A percentile compares a stretch with the other conserved stretches of the same genome.
These are phyloP conservation scores for Botrytis elliptica DNA, from an alignment of 2,329 filamentous ascomycete genomes.

Conservation along the genomic window DNA sequence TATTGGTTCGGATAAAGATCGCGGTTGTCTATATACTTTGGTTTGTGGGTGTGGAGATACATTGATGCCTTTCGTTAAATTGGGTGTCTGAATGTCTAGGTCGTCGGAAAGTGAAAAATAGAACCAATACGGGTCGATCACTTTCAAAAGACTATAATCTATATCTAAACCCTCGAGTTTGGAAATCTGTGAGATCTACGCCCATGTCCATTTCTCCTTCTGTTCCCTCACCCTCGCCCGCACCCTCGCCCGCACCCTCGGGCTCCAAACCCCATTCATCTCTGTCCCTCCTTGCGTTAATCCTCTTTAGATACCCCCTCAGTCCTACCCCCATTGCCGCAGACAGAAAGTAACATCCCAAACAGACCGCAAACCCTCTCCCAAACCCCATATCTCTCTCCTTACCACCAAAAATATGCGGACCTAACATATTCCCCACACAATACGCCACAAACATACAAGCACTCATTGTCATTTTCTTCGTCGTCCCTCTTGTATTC, in stretches of 20 bases:
- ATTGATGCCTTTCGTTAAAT: not conserved
- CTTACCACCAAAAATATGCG: conserved; percentile 28
- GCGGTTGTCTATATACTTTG: not conserved
- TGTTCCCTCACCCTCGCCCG: too few relatives aligned
- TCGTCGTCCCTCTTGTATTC: conserved; percentile 38
- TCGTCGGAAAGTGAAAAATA: not conserved
- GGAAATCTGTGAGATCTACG: not conserved
- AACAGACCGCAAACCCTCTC: conserved; percentile 34
- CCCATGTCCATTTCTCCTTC: not conserved
- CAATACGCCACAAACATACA: conserved; percentile 30
- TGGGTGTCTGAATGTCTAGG: not conserved
- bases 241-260: too few relatives aligned
- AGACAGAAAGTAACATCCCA: conserved; percentile 32
- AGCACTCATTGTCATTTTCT: conserved; percentile 39
- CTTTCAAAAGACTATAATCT: not conserved
- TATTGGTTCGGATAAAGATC: not conserved
- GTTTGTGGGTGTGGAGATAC: not conserved
- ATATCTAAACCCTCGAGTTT: conserved; percentile 10
- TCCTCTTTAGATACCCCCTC: conserved; percentile 28
- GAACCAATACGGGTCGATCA: rapidly evolving
- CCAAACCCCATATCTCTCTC: conserved; percentile 27
- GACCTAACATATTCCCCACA: conserved; percentile 34
- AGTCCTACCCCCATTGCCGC: conserved; percentile 25
- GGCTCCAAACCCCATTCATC: not conserved
- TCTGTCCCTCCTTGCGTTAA: conserved; percentile 27